A percentile compares a stretch with the other conserved stretches of the same genome.
Conservation (phyloP, 495 filamentous ascomycete species). For the Alectoria sarmentosa region DNA sequence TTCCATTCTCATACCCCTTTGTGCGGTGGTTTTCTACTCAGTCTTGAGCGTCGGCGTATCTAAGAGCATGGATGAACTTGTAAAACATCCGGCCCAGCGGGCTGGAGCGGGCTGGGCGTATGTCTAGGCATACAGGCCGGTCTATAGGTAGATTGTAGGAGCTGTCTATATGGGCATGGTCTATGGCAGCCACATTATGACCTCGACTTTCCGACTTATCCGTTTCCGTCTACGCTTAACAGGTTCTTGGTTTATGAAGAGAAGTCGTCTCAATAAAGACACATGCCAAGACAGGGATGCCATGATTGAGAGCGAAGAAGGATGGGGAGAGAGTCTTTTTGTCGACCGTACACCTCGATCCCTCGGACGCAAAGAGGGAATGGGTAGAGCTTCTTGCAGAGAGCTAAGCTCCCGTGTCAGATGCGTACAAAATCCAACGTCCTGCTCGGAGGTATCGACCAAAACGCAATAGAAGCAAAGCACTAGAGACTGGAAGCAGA, state of each 20-base stretch:
- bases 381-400: too few relatives aligned
- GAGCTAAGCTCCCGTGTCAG: too few relatives aligned
- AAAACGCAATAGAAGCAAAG: too few relatives aligned
- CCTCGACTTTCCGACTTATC: not conserved
- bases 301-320: too few relatives aligned
- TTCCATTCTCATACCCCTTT: slow-evolving; percentile 23
- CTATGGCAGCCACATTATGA: not conserved
- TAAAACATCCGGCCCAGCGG: slow-evolving; percentile 2
- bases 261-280: not conserved
- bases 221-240: not conserved
- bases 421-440: too few relatives aligned
- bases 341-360: too few relatives aligned
- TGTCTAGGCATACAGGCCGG: slow-evolving; percentile 4
- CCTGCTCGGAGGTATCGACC: too few relatives aligned
- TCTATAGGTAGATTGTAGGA: not conserved
- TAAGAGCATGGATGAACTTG: slow-evolving; percentile 9
- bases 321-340: too few relatives aligned
- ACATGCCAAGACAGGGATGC: not conserved
- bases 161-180: not conserved
- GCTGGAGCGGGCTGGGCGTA: slow-evolving; percentile 8
- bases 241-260: not conserved
- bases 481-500: too few relatives aligned
- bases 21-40: not conserved
- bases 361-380: too few relatives aligned
- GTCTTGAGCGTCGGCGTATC: not conserved